These are phyloP conservation scores for Bifiguratus adelaidae DNA, from an alignment of 192 early-diverging fungal genomes.

Conservation along the genomic window DNA sequence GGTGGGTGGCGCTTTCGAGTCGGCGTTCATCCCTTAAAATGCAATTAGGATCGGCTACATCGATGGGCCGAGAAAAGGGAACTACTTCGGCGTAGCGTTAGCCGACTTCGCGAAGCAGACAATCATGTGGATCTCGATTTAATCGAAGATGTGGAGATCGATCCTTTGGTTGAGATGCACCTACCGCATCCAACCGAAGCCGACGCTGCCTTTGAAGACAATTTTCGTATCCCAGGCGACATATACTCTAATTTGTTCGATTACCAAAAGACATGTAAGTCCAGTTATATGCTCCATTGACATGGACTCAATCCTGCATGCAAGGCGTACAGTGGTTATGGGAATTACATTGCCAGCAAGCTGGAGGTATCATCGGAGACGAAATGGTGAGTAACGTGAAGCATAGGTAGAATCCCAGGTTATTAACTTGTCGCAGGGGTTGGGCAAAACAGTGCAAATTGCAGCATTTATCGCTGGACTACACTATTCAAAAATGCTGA, in stretches of 20 bases:
- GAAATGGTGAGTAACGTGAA: conserved; percentile 60
- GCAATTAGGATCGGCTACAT: conserved; percentile 21
- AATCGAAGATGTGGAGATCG: conserved; percentile 17
- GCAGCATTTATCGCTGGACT: conserved; percentile 76
- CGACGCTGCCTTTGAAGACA: conserved; percentile 39
- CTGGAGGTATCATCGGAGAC: conserved; percentile 89
- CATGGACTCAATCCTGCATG: too few species aligned
- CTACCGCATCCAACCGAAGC: conserved; percentile 31
- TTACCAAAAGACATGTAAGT: conserved; percentile 69
- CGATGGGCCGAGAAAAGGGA: conserved; percentile 31
- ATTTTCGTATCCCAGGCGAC: conserved; percentile 65
- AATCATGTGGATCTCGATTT: conserved; percentile 10
- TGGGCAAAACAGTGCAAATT: conserved; percentile 92
- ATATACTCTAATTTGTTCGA: conserved; percentile 72
- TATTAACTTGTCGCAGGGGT: conserved; percentile 35
- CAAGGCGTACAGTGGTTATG: conserved; percentile 73
- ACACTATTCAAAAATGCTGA: conserved; percentile 55
- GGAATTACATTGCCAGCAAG: conserved; percentile 77
- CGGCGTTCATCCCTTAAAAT: neutral
- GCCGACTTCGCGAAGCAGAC: neutral
- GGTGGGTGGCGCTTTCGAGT: conserved; percentile 14
- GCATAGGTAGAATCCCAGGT: neutral
- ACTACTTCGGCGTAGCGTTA: conserved; percentile 6
- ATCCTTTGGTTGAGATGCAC: conserved; percentile 30
- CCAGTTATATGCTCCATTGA: neutral